phyloP scores from a whole-genome alignment of 2,329 filamentous ascomycete species.

The Fusarium pseudocircinatum region DNA sequence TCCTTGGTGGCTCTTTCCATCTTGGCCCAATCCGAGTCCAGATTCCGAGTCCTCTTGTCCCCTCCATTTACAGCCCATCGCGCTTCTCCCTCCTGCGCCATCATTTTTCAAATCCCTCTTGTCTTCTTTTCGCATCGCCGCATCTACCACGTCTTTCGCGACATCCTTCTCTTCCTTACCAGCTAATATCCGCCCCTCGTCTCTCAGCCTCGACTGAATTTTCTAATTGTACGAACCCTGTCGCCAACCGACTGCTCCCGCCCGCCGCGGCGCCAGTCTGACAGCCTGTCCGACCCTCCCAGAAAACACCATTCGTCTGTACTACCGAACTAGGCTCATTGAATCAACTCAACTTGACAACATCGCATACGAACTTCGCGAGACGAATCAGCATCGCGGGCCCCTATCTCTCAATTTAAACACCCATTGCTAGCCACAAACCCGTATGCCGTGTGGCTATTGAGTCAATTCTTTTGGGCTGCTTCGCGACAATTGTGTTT shows the following conservation, averaged over 20 bases:
- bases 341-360: slow-evolving; percentile 18
- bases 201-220: slow-evolving; percentile 33
- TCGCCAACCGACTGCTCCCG: slow-evolving; percentile 29
- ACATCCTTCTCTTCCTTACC: slow-evolving; percentile 1
- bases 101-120: slow-evolving; percentile 28
- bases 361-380: slow-evolving; percentile 9
- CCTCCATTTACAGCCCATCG: slow-evolving; percentile 26
- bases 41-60: slow-evolving; percentile 33
- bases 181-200: slow-evolving; percentile 25
- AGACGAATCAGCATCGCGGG: not conserved
- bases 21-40: slow-evolving; percentile 27
- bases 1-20: slow-evolving; percentile 31
- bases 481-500: slow-evolving; percentile 20
- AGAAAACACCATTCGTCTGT: slow-evolving; percentile 30
- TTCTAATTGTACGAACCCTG: slow-evolving; percentile 33
- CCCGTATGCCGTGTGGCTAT: slow-evolving; percentile 31
- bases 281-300: slow-evolving; percentile 33
- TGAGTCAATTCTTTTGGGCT: slow-evolving; percentile 22
- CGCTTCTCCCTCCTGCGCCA: slow-evolving; percentile 30
- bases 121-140: slow-evolving; percentile 12
- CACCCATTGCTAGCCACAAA: not conserved
- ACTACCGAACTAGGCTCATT: slow-evolving; percentile 24
- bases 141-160: slow-evolving; percentile 18
- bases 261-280: slow-evolving; percentile 31
- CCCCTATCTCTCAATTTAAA: not conserved